Conservation (phyloP, 2,329 filamentous ascomycete species). For the Cercospora beticola region DNA sequence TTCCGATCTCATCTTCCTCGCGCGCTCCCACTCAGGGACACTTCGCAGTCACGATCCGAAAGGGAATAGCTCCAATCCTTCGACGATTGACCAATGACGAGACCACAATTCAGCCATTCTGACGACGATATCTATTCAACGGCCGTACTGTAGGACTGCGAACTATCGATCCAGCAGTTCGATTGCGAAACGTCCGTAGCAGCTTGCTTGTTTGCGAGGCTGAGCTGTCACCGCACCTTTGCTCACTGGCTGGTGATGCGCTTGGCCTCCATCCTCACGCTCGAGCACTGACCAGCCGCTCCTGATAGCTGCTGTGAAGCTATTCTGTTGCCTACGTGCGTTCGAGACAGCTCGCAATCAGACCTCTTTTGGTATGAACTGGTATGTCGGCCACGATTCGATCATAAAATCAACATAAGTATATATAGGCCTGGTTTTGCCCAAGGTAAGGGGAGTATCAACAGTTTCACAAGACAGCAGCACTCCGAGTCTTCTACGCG, state of each 20-base stretch:
- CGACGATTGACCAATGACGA: neutral
- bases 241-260: neutral
- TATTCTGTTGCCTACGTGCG: neutral
- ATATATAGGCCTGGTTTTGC: neutral
- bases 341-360: neutral
- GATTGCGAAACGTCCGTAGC: neutral
- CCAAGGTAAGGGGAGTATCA: neutral
- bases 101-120: neutral
- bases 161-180: neutral
- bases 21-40: neutral
- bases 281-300: neutral
- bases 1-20: neutral
- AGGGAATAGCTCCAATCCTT: neutral
- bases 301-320: neutral
- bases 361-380: neutral
- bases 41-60: conserved; percentile 8
- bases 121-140: neutral
- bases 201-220: neutral
- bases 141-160: neutral
- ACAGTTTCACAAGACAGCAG: neutral
- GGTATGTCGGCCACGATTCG: neutral
- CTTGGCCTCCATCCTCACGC: neutral
- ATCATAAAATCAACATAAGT: too few relatives aligned
- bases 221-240: neutral
- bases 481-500: neutral